phyloP scores from a whole-genome alignment of 805 yeast genomes.

The Yamadazyma kitorensis region DNA sequence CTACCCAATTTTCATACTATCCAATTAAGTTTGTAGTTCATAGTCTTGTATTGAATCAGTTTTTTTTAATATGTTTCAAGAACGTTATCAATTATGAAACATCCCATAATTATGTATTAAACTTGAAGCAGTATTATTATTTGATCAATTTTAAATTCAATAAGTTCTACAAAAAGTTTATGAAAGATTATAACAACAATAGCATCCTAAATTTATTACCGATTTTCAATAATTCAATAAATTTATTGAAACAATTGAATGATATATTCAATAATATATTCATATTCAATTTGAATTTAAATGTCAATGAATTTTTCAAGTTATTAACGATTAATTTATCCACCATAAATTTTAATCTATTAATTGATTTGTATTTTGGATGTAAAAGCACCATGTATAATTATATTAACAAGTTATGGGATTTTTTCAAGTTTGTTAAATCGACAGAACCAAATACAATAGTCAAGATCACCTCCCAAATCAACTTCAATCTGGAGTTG shows the following conservation, averaged over 20 bases:
- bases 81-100: conserved; percentile 7
- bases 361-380: conserved; percentile 24
- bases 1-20: conserved; percentile 10
- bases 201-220: conserved; percentile 3
- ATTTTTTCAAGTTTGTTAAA: conserved; percentile 19
- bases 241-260: conserved; percentile 11
- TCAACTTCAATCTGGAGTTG: conserved; percentile 17
- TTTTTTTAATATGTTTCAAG: conserved; percentile 19
- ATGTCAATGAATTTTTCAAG: conserved; percentile 11
- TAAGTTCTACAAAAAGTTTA: conserved; percentile 14
- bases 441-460: conserved; percentile 8
- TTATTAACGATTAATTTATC: conserved; percentile 8
- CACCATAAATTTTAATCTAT: conserved; percentile 12
- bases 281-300: conserved; percentile 4
- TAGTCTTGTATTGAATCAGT: conserved; percentile 17
- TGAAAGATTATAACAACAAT: conserved; percentile 7
- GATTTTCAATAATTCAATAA: conserved; percentile 8
- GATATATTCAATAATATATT: conserved; percentile 1
- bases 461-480: conserved; percentile 14
- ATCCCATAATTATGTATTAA: conserved; percentile 8
- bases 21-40: conserved; percentile 17
- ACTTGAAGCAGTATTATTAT: conserved; percentile 13
- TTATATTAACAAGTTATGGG: conserved; percentile 23
- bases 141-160: conserved; percentile 13
- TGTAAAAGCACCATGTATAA: conserved; percentile 19